These are phyloP conservation scores for Podospora didyma DNA, from an alignment of 495 filamentous ascomycete species.

Conservation along the genomic window DNA sequence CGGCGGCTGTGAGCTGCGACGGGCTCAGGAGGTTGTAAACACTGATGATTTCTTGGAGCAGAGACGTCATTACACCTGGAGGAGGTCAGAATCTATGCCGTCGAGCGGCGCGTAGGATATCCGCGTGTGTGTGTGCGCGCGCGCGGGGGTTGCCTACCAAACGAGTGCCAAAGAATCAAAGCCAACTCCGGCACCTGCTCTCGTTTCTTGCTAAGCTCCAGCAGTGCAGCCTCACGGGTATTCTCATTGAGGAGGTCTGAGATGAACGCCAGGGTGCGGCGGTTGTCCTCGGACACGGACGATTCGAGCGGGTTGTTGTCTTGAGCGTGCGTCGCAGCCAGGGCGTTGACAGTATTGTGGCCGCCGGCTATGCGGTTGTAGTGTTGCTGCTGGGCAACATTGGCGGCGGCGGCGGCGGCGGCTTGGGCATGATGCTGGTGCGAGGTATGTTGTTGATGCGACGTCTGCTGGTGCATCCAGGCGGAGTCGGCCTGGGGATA, in stretches of 20 bases:
- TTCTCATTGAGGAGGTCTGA: slow-evolving; percentile 85
- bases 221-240: slow-evolving; percentile 81
- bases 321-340: slow-evolving; percentile 54
- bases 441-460: slow-evolving; percentile 54
- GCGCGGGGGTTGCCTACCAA: slow-evolving; percentile 58
- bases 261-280: slow-evolving; percentile 87
- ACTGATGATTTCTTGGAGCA: slow-evolving; percentile 97
- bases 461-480: slow-evolving; percentile 69
- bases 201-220: slow-evolving; percentile 97
- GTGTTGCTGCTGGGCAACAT: slow-evolving; percentile 69
- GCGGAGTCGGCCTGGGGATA: slow-evolving; percentile 70
- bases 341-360: slow-evolving; percentile 47
- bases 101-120: not conserved
- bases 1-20: slow-evolving; percentile 92
- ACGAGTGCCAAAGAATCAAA: slow-evolving; percentile 97
- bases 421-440: slow-evolving; percentile 49
- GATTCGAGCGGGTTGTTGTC: slow-evolving; percentile 46
- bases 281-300: slow-evolving; percentile 81
- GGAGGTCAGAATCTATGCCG: not conserved
- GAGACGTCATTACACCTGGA: slow-evolving; percentile 92
- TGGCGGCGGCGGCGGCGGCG: slow-evolving; percentile 57
- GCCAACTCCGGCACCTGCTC: slow-evolving; percentile 97
- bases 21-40: slow-evolving; percentile 96
- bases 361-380: slow-evolving; percentile 71
- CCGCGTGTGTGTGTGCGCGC: not conserved